Base-by-base conservation (phyloP, 1,284 basidiomycete genomes). In the Naganishia albida region DNA sequence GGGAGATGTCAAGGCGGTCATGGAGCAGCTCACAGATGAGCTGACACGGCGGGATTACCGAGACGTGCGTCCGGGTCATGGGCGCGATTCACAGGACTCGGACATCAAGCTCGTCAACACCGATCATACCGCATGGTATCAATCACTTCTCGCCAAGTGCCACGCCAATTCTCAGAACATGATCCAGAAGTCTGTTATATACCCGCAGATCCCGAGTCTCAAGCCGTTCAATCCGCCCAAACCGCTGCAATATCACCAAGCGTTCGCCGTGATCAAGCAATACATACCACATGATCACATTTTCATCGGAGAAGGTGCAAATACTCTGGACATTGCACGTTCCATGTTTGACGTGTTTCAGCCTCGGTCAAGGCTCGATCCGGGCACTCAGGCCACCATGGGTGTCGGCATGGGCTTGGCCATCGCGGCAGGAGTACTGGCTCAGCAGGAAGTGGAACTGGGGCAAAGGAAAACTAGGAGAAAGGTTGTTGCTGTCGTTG, bases 331-430 rank as follows among this genome's bases (percentile, higher is more conserved):
- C 42, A 68, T 70, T 25, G 69, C 64, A 1, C 64, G 69, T 3
- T 63, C 66, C 50, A 66, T 70, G 60, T 70, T 70, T 51, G 68
- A 68, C 18, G 69, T 70, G 23, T 43, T 51, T 20, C 44, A 54
- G 34, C 69, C 69, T 12, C 46, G 69, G 25, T 69, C 68, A 20
- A 49, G 69, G 7, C 44, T 70, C 0, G 69, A 70, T 49, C 63
- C 68, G 15, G 69, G 69, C 16, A 66, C 68, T n/a, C 68, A 68
- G 38, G 69, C 69, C 12, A 70, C 69, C 6, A 70, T 70, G 69
- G 69, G 69, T 6, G 69, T 70, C 15, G 69, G 69, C 3, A 64
- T 70, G 62, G 69, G 69, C 0, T 69, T 68, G 16, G 51, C 64
- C 1, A 69, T 70, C 23, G 68, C 69, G 18, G 68, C 69, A 18